Evolutionary conservation across 768 basidiomycete species (phyloP), one percentile per base, ranked within the genome.

Genomic region (Suillus cothurnatus): DNA sequence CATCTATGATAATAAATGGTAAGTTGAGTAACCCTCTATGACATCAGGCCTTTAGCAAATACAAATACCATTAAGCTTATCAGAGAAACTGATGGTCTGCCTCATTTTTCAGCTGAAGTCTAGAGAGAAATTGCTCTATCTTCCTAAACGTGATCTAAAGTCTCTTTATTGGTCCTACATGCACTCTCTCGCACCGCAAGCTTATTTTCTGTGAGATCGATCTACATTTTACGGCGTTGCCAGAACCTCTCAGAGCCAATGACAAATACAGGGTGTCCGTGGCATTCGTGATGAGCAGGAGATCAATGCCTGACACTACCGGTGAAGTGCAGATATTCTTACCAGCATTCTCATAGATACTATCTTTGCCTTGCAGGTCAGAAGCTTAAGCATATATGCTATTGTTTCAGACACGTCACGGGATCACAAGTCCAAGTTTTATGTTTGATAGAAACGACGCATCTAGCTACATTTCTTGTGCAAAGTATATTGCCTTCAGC

Each of bases 301-400:
- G 43, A 76, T 81, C 8, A 83, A 87, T 55, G 78, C 76, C 19
- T 80, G 84, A 71, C 60, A 72, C 34, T 85, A 86, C 0, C 88
- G 86, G 66, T 84, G 88, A 21, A 90, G 84, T 66, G 90, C 89
- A 3, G 90, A 91, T 68, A 88, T 92, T 63, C 79, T 92, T 43
- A 88, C 87, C 0, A 80, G 87, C 39, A 84, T 91, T 63, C 86
- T 91, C 56, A 80, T 85, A 17, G 88, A 91, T 70, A 70, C 81
- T 0, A 71, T 78, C 5, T 91, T 91, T 66, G 87, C 89, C 0
- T 77, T 79, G 58, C 82, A 84, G 26, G 84, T 91, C 49, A 78
- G 80, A 69, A 86, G 85, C 19, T 68, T 91, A 65, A 81, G 84
- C 31, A 82, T 92, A 39, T 88, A 85, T 70, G 86, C 87, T 5